Percentiles rank a stretch among this genome's conserved stretches.
Evolutionary conservation across 345 rosid genomes (phyloP).

Genomic region (Eucalyptus sp.): DNA sequence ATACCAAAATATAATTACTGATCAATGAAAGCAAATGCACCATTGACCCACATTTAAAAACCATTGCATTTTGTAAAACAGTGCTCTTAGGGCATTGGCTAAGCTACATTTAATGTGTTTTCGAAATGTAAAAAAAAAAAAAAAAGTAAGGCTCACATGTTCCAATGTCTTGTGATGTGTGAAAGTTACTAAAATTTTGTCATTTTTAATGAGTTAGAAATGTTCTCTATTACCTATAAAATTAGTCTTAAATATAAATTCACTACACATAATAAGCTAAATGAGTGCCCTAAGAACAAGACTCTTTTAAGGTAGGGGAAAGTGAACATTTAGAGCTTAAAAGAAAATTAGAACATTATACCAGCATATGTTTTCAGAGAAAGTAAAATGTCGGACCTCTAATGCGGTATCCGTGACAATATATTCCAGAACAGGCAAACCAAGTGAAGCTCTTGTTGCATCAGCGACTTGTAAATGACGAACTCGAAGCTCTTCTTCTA

Average conservation of each 20-base stretch:
- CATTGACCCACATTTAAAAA: background rate
- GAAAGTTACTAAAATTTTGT: background rate
- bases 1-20: background rate
- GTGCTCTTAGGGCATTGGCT: background rate
- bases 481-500: conserved; percentile 42
- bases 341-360: background rate
- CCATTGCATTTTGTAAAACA: background rate
- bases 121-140: background rate
- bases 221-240: background rate
- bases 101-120: background rate
- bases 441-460: conserved; percentile 69
- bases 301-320: background rate
- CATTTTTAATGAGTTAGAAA: background rate
- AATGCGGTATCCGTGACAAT: conserved; percentile 35
- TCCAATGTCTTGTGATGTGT: background rate
- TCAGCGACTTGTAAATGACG: conserved; percentile 61
- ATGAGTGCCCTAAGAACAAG: background rate
- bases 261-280: background rate
- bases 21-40: background rate
- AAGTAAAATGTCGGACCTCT: conserved; percentile 6
- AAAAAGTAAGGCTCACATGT: background rate
- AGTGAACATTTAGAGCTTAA: background rate
- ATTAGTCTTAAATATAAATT: background rate
- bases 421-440: conserved; percentile 48
- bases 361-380: background rate